Evolutionary conservation across 2,329 filamentous ascomycete species (phyloP).

Genomic region (Pseudogymnoascus sp.): DNA sequence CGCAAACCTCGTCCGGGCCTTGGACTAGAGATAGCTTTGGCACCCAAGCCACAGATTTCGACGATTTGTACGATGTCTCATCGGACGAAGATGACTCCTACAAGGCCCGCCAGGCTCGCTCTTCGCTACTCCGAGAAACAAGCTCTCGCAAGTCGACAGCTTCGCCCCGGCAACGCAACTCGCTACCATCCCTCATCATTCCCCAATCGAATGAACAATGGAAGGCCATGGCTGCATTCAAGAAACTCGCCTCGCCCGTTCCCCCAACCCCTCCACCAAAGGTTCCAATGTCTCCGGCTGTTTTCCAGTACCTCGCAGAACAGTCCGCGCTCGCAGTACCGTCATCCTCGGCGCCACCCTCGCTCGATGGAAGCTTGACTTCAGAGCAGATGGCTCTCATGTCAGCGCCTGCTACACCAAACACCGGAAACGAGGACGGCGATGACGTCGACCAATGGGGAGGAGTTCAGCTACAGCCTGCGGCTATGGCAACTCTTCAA

Average conservation of each 20-base stretch:
- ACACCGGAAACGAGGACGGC: slow-evolving; percentile 51
- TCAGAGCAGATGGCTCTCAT: slow-evolving; percentile 80
- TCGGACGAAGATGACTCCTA: slow-evolving; percentile 60
- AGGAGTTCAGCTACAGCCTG: slow-evolving; percentile 67
- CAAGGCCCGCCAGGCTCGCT: slow-evolving; percentile 38
- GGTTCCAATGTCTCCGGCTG: slow-evolving; percentile 67
- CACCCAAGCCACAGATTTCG: slow-evolving; percentile 65
- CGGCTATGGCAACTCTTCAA: slow-evolving; percentile 71
- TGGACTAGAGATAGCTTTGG: slow-evolving; percentile 56
- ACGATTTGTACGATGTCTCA: slow-evolving; percentile 77
- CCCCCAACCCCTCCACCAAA: slow-evolving; percentile 56
- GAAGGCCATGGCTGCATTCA: slow-evolving; percentile 38
- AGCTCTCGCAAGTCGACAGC: slow-evolving; percentile 26
- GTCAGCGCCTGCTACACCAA: slow-evolving; percentile 78
- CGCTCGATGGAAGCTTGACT: slow-evolving; percentile 71
- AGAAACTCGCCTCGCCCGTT: slow-evolving; percentile 48
- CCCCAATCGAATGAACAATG: slow-evolving; percentile 33
- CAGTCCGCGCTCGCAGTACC: slow-evolving; percentile 59
- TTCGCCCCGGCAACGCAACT: slow-evolving; percentile 18
- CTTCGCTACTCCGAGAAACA: slow-evolving; percentile 16
- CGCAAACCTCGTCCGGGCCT: slow-evolving; percentile 46
- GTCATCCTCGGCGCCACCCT: slow-evolving; percentile 71
- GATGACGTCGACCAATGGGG: slow-evolving; percentile 55
- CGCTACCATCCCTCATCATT: slow-evolving; percentile 46
- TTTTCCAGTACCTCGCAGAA: slow-evolving; percentile 57